phyloP scores from a whole-genome alignment of 2,329 filamentous ascomycete species.

The Penicillium decumbens region DNA sequence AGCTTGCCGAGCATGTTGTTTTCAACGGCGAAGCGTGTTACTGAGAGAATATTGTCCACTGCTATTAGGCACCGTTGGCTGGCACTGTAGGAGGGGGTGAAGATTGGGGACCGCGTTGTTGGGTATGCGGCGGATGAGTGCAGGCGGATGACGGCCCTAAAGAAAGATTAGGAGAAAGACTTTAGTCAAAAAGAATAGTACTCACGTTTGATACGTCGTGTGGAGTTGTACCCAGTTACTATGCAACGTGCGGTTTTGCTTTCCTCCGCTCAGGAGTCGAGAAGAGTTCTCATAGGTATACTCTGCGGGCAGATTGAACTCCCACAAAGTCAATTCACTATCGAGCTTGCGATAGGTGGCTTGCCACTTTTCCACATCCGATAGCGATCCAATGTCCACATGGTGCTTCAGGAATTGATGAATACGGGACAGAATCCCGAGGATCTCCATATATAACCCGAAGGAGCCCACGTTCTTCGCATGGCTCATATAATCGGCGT shows the following conservation, averaged over 20 bases:
- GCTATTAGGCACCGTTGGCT: constrained; percentile 77
- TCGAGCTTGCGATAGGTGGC: constrained; percentile 80
- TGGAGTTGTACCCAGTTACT: constrained; percentile 89
- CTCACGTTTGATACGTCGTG: constrained; percentile 77
- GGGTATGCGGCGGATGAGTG: constrained; percentile 92
- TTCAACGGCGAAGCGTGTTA: constrained; percentile 72
- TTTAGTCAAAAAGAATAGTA: constrained; percentile 7
- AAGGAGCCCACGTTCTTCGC: constrained; percentile 82
- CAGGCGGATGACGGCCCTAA: constrained; percentile 72
- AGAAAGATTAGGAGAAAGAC: constrained; percentile 8
- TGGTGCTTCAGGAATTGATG: constrained; percentile 85
- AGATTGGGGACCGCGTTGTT: constrained; percentile 80
- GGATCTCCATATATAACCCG: constrained; percentile 83
- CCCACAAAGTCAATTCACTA: constrained; percentile 73
- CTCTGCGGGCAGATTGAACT: constrained; percentile 73
- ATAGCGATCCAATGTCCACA: constrained; percentile 77
- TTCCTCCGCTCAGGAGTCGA: constrained; percentile 64
- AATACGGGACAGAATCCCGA: constrained; percentile 80
- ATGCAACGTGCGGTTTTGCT: constrained; percentile 64
- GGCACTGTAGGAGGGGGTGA: constrained; percentile 81
- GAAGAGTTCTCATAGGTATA: constrained; percentile 70
- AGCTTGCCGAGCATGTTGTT: constrained; percentile 72
- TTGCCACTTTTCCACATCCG: constrained; percentile 88
- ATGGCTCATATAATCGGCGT: constrained; percentile 61
- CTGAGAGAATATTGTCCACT: constrained; percentile 73